phyloP scores from a whole-genome alignment of 306 rosid species.

The Ochetophila trinervis region DNA sequence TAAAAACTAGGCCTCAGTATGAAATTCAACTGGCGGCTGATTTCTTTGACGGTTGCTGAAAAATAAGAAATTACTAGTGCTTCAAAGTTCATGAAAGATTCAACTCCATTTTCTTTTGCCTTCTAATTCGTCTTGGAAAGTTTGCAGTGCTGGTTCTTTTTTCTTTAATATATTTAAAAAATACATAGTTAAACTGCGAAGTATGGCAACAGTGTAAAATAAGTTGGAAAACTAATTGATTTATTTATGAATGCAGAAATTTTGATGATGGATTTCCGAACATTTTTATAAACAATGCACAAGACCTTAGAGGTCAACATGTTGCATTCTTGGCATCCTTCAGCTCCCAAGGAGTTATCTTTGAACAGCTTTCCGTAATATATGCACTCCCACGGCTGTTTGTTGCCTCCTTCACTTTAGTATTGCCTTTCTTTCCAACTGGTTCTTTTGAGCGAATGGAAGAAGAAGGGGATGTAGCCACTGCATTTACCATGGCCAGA shows the following conservation, averaged over 20 bases:
- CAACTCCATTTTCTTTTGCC: too few species aligned
- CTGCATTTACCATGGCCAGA: conserved; percentile 96
- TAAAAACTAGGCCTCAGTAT: too few species aligned
- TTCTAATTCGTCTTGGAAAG: neutral
- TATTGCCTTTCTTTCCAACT: conserved; percentile 95
- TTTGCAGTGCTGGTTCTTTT: neutral
- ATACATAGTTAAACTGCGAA: neutral
- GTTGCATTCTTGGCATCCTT: conserved; percentile 91
- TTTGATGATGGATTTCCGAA: conserved; percentile 96
- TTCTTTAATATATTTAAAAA: neutral
- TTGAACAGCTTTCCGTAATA: conserved; percentile 92
- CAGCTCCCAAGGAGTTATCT: conserved; percentile 84
- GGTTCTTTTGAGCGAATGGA: conserved; percentile 99
- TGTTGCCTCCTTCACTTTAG: conserved; percentile 90
- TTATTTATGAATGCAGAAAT: conserved; percentile 53
- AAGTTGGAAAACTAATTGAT: conserved; percentile 20
- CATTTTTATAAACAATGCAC: conserved; percentile 75
- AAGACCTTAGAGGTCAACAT: conserved; percentile 92
- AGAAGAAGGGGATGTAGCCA: conserved; percentile 99
- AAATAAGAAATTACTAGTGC: too few species aligned
- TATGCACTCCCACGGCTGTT: conserved; percentile 89
- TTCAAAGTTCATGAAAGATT: too few species aligned
- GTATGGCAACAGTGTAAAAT: neutral
- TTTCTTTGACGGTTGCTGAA: too few species aligned
- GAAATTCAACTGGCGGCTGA: too few species aligned